Evolutionary conservation across 2,329 filamentous ascomycete genomes (phyloP), one percentile per base, ranked within the genome.

Genomic region (Cercospora brassicicola): DNA sequence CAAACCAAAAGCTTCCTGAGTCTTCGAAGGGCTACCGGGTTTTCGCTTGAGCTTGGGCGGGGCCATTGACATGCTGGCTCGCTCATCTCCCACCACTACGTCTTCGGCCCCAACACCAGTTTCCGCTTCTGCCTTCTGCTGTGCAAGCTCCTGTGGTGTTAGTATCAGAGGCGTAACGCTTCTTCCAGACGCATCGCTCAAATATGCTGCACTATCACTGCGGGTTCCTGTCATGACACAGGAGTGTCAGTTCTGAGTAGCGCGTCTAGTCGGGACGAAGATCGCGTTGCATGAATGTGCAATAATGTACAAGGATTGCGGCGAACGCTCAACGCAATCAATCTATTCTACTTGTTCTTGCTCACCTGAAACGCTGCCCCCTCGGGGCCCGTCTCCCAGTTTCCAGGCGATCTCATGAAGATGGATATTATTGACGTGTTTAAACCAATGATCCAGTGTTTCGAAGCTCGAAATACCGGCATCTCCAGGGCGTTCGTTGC

Each of bases 371-470:
- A 83, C 68, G 53, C 59, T 78, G 69, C 83, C 83, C 67, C 83
- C 82, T 59, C 81, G 81, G 51, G 86, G 87, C 62, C 88, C 87
- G 78, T 89, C 87, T n/a, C 87, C 87, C 53, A 85, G 79, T 71
- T 82, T 80, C 84, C 86, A 86, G n/a, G 84, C 84, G 53, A 88
- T 73, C 18, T 83, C 79, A 20, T 78, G 76, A n/a, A 89, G 74
- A 76, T 90, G 88, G 20, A 73, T 75, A 33, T 80, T 75, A 66
- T 85, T 81, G 26, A 89, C 74, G 73, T 90, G 88, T 23, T 79
- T 76, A 62, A 81, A 77, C 81, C 87, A 86, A 13, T 78, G 73
- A 10, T 78, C 76, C 31, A 81, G 75, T 8, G 76, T 73, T 8
- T 73, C 72, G 68, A 85, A 85, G 26, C 48, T 69, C 7, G 70